Percentiles rank a stretch among this genome's conserved stretches.
Conservation (phyloP, 805 yeast species). For the Zygoascus bituminiphila region DNA sequence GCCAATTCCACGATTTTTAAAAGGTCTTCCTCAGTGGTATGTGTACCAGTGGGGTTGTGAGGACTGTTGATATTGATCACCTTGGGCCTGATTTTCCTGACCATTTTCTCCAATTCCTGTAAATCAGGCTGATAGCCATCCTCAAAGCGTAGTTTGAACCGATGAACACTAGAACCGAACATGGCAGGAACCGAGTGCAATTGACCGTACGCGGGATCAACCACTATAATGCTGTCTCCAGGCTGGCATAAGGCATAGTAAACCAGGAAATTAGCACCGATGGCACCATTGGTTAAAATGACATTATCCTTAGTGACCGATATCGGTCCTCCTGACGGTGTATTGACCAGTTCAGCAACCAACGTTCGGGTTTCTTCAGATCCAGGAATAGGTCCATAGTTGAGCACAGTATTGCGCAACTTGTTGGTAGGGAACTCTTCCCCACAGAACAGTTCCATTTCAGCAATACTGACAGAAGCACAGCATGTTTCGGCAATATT, state of each 20-base stretch:
- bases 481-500: constrained; percentile 50
- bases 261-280: constrained; percentile 44
- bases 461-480: constrained; percentile 36
- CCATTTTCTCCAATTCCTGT: constrained; percentile 26
- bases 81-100: constrained; percentile 32
- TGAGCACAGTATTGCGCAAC: constrained; percentile 27
- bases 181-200: constrained; percentile 39
- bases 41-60: constrained; percentile 40
- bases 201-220: constrained; percentile 46
- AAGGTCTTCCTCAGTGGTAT: constrained; percentile 32
- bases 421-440: constrained; percentile 21
- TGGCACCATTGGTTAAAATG: constrained; percentile 46
- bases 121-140: constrained; percentile 34
- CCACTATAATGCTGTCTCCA: constrained; percentile 41
- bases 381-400: constrained; percentile 43
- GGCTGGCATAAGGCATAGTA: constrained; percentile 38
- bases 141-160: constrained; percentile 29
- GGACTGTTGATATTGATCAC: constrained; percentile 42
- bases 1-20: constrained; percentile 35
- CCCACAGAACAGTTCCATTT: constrained; percentile 30
- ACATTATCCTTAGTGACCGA: constrained; percentile 31
- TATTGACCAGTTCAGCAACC: constrained; percentile 33
- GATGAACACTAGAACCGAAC: constrained; percentile 38
- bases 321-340: constrained; percentile 3
- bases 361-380: constrained; percentile 32